A percentile compares a stretch with the other conserved stretches of the same genome.
Conservation (phyloP, 2,329 filamentous ascomycete species). For the Stemphylium beticola region DNA sequence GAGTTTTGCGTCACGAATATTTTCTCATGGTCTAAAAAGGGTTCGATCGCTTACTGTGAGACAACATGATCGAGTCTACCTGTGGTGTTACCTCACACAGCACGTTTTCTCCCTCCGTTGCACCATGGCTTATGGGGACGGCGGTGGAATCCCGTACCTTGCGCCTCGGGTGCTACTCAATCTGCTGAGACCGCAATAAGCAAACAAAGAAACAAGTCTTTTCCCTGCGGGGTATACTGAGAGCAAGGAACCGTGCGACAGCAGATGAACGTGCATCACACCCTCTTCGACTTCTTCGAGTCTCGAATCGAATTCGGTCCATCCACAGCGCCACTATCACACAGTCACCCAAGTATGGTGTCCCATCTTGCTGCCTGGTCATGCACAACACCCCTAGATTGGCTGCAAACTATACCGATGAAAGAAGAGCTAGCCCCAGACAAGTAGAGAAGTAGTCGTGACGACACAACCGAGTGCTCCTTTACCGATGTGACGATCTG, state of each 20-base stretch:
- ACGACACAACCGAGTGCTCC: neutral
- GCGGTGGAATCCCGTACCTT: conserved; percentile 10
- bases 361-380: neutral
- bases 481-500: neutral
- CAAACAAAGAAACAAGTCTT: conserved; percentile 2
- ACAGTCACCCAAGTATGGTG: neutral
- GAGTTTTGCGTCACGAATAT: neutral
- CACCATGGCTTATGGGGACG: neutral
- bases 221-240: conserved; percentile 6
- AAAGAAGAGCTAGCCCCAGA: neutral
- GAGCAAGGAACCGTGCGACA: neutral
- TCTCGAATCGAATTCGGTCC: neutral
- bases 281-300: neutral
- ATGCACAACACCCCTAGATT: neutral
- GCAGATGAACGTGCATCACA: neutral
- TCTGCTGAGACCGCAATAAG: conserved; percentile 2
- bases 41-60: neutral
- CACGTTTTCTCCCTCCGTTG: neutral
- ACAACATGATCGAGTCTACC: neutral
- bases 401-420: neutral
- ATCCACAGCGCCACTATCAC: neutral
- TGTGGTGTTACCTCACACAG: conserved; percentile 4
- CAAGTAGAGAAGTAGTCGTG: neutral
- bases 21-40: neutral
- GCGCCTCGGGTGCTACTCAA: conserved; percentile 9